Percentiles rank a stretch among this genome's conserved stretches.
phyloP scores from a whole-genome alignment of 139 green algal species.

The Tetraselmis striata region DNA sequence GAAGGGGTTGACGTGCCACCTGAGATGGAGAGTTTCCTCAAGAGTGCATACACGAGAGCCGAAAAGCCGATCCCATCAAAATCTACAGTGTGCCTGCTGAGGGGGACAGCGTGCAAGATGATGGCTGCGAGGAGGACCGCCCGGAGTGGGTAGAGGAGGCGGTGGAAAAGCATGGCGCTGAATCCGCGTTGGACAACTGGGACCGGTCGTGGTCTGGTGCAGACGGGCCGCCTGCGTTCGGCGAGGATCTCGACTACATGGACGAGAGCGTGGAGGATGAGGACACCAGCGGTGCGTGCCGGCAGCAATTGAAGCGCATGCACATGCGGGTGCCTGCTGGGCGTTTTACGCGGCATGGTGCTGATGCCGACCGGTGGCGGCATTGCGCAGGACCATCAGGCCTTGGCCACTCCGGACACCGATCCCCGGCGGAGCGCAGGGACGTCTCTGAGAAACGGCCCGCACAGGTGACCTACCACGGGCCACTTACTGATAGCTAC shows the following conservation, averaged over 20 bases:
- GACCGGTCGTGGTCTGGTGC: background rate
- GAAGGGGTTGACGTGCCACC: background rate
- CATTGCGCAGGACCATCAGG: no score
- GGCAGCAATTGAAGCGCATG: no score
- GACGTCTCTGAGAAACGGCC: no score
- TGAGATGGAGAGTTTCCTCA: background rate
- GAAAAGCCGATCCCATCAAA: background rate
- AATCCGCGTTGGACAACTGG: background rate
- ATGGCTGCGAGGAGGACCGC: background rate
- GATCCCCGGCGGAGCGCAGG: no score
- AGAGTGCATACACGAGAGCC: background rate
- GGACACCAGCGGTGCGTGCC: no score
- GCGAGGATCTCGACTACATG: background rate
- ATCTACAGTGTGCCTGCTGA: background rate
- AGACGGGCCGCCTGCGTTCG: background rate
- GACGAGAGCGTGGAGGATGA: background rate
- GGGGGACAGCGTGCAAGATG: no score
- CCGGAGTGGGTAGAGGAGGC: background rate
- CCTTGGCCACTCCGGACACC: no score
- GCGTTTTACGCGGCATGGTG: no score
- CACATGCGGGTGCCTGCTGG: no score
- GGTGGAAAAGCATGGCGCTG: background rate
- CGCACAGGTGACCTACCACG: no score
- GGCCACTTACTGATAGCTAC: no score
- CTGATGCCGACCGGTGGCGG: no score